These are phyloP conservation scores for Aphanomyces cochlioides DNA, from an alignment of 352 stramenopile genomes.

Conservation along the genomic window DNA sequence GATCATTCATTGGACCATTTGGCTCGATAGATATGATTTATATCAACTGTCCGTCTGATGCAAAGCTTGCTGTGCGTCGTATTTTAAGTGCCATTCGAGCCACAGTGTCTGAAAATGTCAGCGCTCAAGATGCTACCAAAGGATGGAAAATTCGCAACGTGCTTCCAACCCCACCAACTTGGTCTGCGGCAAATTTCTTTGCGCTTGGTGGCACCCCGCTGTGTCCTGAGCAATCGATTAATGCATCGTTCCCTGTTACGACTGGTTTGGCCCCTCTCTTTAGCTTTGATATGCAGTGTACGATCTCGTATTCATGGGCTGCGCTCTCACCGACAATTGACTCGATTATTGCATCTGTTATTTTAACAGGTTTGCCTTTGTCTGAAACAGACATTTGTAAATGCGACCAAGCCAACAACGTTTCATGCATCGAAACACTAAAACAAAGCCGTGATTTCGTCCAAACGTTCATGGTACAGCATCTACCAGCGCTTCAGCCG, in stretches of 20 bases:
- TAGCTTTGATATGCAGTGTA: not conserved
- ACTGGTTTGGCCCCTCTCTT: not conserved
- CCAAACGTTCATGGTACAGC: not conserved
- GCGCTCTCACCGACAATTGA: not conserved
- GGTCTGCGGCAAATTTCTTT: not conserved
- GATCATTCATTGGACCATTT: not conserved
- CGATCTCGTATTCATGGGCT: not conserved
- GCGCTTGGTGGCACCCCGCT: conserved; percentile 1
- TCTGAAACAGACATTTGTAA: not conserved
- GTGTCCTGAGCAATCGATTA: not conserved
- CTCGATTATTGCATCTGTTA: not conserved
- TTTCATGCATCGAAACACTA: not conserved
- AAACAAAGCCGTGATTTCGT: not conserved
- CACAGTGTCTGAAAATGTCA: not conserved
- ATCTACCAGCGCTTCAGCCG: not conserved
- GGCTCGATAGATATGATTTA: not conserved
- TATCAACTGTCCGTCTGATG: not conserved
- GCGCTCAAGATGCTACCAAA: not conserved
- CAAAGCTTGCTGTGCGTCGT: no score
- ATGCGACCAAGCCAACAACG: no score
- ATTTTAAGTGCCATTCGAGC: not conserved
- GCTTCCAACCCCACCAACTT: not conserved
- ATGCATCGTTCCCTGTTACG: not conserved
- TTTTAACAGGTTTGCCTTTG: not conserved
- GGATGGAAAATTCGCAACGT: not conserved